These are phyloP conservation scores for Ascochyta clinopodiicola DNA, from an alignment of 2,329 filamentous ascomycete species.

Conservation along the genomic window DNA sequence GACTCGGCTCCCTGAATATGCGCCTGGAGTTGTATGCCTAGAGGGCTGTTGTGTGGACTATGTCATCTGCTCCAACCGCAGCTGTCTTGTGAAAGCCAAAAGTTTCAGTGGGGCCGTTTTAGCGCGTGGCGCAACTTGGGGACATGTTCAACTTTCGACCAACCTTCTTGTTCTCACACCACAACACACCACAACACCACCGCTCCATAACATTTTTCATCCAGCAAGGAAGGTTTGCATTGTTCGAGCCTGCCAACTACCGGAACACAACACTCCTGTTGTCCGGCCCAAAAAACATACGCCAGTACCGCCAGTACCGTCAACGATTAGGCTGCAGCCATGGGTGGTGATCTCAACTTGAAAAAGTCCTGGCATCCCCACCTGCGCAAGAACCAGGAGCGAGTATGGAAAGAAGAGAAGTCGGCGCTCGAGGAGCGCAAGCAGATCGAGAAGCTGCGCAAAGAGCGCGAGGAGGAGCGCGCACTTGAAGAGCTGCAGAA, in stretches of 20 bases:
- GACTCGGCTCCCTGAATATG: not conserved
- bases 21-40: not conserved
- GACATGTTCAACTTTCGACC: not conserved
- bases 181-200: not conserved
- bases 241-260: not conserved
- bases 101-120: slow-evolving; percentile 30
- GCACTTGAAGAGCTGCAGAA: slow-evolving; percentile 89
- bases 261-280: too few relatives aligned
- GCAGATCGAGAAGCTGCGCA: slow-evolving; percentile 85
- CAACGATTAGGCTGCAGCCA: slow-evolving; percentile 57
- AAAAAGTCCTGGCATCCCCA: slow-evolving; percentile 90
- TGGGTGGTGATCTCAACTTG: slow-evolving; percentile 94
- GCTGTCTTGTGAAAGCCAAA: slow-evolving; percentile 20
- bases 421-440: slow-evolving; percentile 95
- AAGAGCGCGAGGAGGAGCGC: slow-evolving; percentile 93
- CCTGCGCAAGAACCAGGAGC: slow-evolving; percentile 86
- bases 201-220: not conserved
- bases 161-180: slow-evolving; percentile 9
- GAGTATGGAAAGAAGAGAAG: slow-evolving; percentile 90
- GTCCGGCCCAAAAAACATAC: too few relatives aligned
- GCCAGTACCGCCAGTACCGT: not conserved
- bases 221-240: not conserved
- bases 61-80: not conserved
- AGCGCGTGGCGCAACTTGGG: slow-evolving; percentile 17
- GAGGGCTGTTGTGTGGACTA: not conserved